Base-by-base conservation (phyloP, 495 filamentous ascomycete species). In the Elasticomyces elasticus region DNA sequence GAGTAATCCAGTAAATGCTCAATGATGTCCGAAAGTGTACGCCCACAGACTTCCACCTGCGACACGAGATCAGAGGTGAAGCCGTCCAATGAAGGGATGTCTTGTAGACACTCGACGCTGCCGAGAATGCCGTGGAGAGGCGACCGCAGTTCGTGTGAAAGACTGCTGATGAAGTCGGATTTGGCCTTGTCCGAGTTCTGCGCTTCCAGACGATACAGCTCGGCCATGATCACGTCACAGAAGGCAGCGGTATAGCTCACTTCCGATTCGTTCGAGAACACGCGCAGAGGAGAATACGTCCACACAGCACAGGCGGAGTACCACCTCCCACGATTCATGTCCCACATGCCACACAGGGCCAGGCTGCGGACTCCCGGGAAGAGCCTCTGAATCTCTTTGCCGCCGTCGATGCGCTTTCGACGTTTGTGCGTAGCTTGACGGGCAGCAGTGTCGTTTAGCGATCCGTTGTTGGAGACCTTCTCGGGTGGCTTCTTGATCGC, bases 21-120 rank as follows among this genome's bases (percentile, higher is more conserved):
- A 2, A 67, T 46, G 10, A 64, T 69, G 42, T 67, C 65, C 3
- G 64, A 54, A 3, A 69, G 55, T 5, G 64, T 69, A 15, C 57
- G 51, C 0, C 60, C 65, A 35, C 65, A 69, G 15, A 53, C 57
- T 1, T 59, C 54, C 25, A 67, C 57, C 17, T 66, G 60, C 12
- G 53, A 44, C 12, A 66, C 49, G 54, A 67, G 59, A 1, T 35
- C 42, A 1, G 25, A 15, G 44, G 61, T 65, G 40, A 62, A 66
- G 2, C 48, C 42, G 31, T 64, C 58, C 5, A 52, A n/a, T 22
- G 7, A 23, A 0, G 44, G 19, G 15, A 58, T 64, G 17, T 66
- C 67, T 17, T 60, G 58, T n/a, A 69, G 45, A 30, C 62, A 63
- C 50, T 67, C 59, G 13, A 64, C 45, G 17, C 54, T 56, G 15